Base-by-base conservation (phyloP, 768 basidiomycete genomes). In the Panaeolus papilionaceus region DNA sequence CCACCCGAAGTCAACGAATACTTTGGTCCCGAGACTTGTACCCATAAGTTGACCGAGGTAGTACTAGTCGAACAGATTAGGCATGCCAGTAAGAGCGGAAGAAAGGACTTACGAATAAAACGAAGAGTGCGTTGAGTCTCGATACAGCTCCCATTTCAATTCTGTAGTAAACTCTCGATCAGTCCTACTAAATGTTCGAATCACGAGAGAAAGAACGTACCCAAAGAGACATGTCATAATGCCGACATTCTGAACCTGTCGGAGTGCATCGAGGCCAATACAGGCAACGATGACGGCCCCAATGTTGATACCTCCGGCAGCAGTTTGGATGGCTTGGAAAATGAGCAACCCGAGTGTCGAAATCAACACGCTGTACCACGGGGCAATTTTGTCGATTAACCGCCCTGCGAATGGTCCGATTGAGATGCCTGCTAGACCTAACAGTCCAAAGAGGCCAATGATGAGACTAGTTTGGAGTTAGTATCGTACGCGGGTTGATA, bases 31-130 rank as follows among this genome's bases (percentile, higher is more conserved):
- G 0, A 87, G 86, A 0, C 88, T 81, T 0, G 91, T 91, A 11
- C 92, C 92, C 72, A 89, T 87, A 16, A 92, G 86, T 78, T 92
- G 90, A 0, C 92, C 92, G n/a, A 89, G 80, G 74, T 90, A 90
- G 26, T 88, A 73, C 81, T 82, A 61, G 37, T 28, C 7, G 33
- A 14, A 18, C 6, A 23, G 40, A 54, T 45, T 42, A 62, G 16
- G 38, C 6, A 33, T 12, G 4, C 39, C 16, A 63, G 7, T 20
- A 47, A 42, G 23, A 20, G 62, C 10, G 3, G 2, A 39, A 62
- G 33, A 4, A 37, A 20, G 12, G 20, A 76, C 84, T 68, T 71
- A 87, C 88, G 14, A 86, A 86, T 65, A 92, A 78, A 61, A 92
- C 82, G 63, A 87, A 82, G 63, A 91, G 82, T 0, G 91, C 91